These are phyloP conservation scores for Medicago truncatula DNA, from an alignment of 306 rosid species.

Conservation along the genomic window MtrunA17r5.0-ANR NC_053045.1:3348501-3349000, in stretches of 20 bases:
- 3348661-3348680: slow-evolving; percentile 29
- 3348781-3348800: background rate
- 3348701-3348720: slow-evolving; percentile 26
- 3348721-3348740: slow-evolving; percentile 21
- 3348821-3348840: background rate
- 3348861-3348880: background rate
- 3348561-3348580: slow-evolving; percentile 37
- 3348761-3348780: background rate
- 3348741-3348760: background rate
- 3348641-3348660: slow-evolving; percentile 18
- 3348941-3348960: slow-evolving; percentile 38
- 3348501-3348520: slow-evolving; percentile 64
- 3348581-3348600: slow-evolving; percentile 7
- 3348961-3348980: slow-evolving; percentile 33
- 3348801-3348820: background rate
- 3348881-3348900: background rate
- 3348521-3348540: slow-evolving; percentile 40
- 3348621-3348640: background rate
- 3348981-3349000: slow-evolving; percentile 48
- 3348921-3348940: slow-evolving; percentile 32
- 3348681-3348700: slow-evolving; percentile 32
- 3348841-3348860: background rate
- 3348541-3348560: slow-evolving; percentile 32
- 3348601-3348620: background rate
- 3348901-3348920: background rate